phyloP scores from a whole-genome alignment of 306 rosid genomes.

The Comarum palustre region DNA sequence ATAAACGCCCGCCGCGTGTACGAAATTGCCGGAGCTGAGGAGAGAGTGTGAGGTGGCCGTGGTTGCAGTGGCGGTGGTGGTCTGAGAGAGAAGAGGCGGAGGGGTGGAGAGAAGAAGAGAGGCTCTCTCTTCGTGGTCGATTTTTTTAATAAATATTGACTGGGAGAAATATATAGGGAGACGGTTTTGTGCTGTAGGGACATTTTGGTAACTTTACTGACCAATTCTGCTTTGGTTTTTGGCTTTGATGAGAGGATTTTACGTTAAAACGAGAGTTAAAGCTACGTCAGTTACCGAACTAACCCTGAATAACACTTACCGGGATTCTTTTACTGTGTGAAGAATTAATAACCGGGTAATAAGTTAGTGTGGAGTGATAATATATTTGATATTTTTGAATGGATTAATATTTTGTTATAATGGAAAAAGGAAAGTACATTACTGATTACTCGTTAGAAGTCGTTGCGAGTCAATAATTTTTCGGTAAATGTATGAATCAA shows the following conservation, averaged over 20 bases:
- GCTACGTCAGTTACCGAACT: not conserved
- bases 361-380: not conserved
- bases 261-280: not conserved
- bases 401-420: not conserved
- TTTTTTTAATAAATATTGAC: not conserved
- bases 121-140: not conserved
- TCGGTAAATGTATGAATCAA: not conserved
- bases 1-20: not conserved
- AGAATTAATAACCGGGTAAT: not conserved
- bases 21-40: slow-evolving; percentile 10
- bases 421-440: not conserved
- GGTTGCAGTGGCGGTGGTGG: slow-evolving; percentile 25
- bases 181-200: not conserved
- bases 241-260: not conserved
- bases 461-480: not conserved
- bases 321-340: not conserved
- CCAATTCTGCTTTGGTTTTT: not conserved
- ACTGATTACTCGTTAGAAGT: not conserved
- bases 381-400: not conserved
- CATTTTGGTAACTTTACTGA: not conserved
- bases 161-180: not conserved
- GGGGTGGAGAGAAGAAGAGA: slow-evolving; percentile 20
- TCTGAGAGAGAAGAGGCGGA: slow-evolving; percentile 31
- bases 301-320: not conserved
- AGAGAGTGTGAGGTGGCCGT: not conserved